Conservation (phyloP, 1,139 yeast genomes). For the Sugiyamaella novakii region DNA sequence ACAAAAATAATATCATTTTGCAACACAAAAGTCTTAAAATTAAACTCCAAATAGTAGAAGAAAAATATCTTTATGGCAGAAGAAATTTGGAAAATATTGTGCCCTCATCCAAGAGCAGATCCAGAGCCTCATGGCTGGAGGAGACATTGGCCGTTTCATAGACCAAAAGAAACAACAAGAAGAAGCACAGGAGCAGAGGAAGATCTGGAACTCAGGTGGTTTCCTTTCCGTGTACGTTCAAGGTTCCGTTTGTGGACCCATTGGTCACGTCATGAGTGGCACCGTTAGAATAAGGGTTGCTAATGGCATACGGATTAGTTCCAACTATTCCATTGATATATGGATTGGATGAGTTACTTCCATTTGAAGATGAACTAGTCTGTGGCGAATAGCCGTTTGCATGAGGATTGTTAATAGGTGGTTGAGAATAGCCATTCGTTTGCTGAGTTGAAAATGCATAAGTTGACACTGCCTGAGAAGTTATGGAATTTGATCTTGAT, state of each 20-base stretch:
- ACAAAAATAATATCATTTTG: too few relatives aligned
- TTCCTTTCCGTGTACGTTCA: conserved; percentile 18
- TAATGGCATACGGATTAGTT: conserved; percentile 6
- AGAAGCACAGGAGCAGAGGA: not conserved
- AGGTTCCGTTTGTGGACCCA: conserved; percentile 14
- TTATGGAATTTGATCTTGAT: conserved; percentile 26
- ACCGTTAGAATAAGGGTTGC: conserved; percentile 8
- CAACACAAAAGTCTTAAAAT: too few relatives aligned
- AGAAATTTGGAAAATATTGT: not conserved
- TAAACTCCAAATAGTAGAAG: too few relatives aligned
- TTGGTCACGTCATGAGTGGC: conserved; percentile 13
- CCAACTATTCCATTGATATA: conserved; percentile 11
- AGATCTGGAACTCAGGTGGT: conserved; percentile 5
- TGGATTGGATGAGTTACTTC: conserved; percentile 5
- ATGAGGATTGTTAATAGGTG: not conserved
- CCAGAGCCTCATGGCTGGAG: conserved; percentile 4
- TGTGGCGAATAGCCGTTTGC: conserved; percentile 7
- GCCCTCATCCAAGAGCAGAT: not conserved
- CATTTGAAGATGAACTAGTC: conserved; percentile 7
- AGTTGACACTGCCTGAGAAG: conserved; percentile 20
- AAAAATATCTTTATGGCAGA: too few relatives aligned
- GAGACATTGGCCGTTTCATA: conserved; percentile 10
- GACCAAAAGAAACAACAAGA: not conserved
- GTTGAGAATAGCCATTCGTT: not conserved
- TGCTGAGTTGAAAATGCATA: conserved; percentile 7